Evolutionary conservation across 176 grass and related monocot species (phyloP).

Genomic region (Carex littledalei): DNA sequence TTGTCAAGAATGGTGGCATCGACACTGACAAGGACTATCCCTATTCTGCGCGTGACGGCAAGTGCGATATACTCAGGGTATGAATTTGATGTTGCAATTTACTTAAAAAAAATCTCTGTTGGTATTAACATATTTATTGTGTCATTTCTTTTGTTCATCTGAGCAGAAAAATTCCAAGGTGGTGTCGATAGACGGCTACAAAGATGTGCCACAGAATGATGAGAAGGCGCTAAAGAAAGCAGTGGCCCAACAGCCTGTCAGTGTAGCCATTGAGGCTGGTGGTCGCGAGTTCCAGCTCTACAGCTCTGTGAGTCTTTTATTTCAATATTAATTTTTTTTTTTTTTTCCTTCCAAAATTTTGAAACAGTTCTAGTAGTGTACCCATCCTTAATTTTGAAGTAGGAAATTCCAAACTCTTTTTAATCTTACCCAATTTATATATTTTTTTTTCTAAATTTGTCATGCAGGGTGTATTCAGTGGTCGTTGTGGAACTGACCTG

Average conservation of each 20-base stretch:
- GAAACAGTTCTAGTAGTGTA: background rate
- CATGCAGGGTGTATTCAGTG: slow-evolving; percentile 68
- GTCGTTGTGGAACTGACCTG: slow-evolving; percentile 52
- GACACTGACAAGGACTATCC: slow-evolving; percentile 87
- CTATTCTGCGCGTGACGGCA: slow-evolving; percentile 54
- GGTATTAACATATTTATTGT: background rate
- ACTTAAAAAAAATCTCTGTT: background rate
- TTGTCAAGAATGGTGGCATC: slow-evolving; percentile 74
- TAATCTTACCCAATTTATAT: background rate
- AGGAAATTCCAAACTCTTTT: background rate
- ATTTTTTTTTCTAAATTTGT: background rate
- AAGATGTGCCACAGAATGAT: slow-evolving; percentile 77
- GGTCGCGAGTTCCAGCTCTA: slow-evolving; percentile 73
- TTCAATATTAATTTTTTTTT: background rate
- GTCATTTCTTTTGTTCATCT: background rate
- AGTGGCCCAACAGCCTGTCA: slow-evolving; percentile 78
- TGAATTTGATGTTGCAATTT: background rate
- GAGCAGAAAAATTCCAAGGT: slow-evolving; percentile 69
- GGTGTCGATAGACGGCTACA: slow-evolving; percentile 69
- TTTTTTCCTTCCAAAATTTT: background rate
- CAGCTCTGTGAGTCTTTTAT: slow-evolving; percentile 38
- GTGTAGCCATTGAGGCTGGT: slow-evolving; percentile 84
- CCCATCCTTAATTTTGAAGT: background rate
- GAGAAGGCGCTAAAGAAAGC: slow-evolving; percentile 80
- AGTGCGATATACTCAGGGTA: slow-evolving; percentile 67